Evolutionary conservation across 2,329 filamentous ascomycete genomes (phyloP).

Genomic region (Stachybotrys elegans): DNA sequence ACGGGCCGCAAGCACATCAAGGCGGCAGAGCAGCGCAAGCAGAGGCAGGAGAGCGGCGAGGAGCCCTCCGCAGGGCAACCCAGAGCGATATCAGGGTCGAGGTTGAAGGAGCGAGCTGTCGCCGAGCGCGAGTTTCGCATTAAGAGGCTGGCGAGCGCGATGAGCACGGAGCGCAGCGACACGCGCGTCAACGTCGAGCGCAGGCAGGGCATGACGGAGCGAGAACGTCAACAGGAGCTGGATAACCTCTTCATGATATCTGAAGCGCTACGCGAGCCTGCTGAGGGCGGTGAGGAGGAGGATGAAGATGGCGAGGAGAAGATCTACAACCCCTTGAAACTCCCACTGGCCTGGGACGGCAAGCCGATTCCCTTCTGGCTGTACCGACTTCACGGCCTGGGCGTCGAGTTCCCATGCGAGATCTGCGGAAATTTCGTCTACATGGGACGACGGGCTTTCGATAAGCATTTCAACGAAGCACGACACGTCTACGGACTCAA

Average conservation of each 20-base stretch:
- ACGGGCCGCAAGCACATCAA: slow-evolving; percentile 90
- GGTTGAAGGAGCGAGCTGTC: slow-evolving; percentile 82
- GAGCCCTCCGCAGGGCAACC: slow-evolving; percentile 19
- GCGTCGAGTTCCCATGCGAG: slow-evolving; percentile 92
- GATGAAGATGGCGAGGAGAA: slow-evolving; percentile 77
- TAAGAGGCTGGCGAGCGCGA: slow-evolving; percentile 71
- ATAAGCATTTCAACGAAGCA: slow-evolving; percentile 97
- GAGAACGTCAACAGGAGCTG: slow-evolving; percentile 88
- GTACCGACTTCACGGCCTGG: slow-evolving; percentile 92
- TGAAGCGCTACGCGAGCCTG: slow-evolving; percentile 25
- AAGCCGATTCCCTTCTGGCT: slow-evolving; percentile 99
- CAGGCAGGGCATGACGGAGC: slow-evolving; percentile 94
- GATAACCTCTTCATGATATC: slow-evolving; percentile 66
- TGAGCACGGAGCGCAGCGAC: slow-evolving; percentile 83
- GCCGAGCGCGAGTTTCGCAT: slow-evolving; percentile 85
- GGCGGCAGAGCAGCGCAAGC: slow-evolving; percentile 62
- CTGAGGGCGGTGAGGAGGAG: slow-evolving; percentile 59
- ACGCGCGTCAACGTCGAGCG: slow-evolving; percentile 94
- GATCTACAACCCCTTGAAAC: slow-evolving; percentile 94
- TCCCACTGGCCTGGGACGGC: slow-evolving; percentile 95
- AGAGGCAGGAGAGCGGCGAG: slow-evolving; percentile 33
- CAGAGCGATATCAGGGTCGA: slow-evolving; percentile 34
- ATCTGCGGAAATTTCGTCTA: slow-evolving; percentile 99
- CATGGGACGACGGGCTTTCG: slow-evolving; percentile 91
- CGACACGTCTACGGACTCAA: slow-evolving; percentile 91